phyloP scores from a whole-genome alignment of 106 monocot species.

The Narthecium ossifragum region DNA sequence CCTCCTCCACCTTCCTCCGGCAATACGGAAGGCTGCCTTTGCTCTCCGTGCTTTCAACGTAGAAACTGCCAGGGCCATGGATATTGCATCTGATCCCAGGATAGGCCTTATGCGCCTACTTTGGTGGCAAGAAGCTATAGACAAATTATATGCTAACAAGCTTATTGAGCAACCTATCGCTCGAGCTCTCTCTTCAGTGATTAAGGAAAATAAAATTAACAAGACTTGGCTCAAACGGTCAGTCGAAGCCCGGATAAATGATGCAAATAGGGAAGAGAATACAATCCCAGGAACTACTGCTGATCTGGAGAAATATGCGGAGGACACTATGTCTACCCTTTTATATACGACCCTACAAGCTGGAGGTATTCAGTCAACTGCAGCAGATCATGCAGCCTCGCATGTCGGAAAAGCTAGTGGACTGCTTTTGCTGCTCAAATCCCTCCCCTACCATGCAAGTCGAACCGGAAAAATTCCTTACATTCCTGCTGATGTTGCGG shows the following conservation, averaged over 20 bases:
- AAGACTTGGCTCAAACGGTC: slow-evolving; percentile 86
- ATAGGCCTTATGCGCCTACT: slow-evolving; percentile 90
- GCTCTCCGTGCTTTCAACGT: slow-evolving; percentile 80
- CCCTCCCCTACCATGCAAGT: slow-evolving; percentile 68
- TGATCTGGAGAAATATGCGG: slow-evolving; percentile 74
- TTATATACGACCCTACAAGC: slow-evolving; percentile 85
- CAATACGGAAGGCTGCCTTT: slow-evolving; percentile 81
- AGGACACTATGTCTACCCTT: slow-evolving; percentile 72
- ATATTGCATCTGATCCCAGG: slow-evolving; percentile 71
- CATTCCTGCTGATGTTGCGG: slow-evolving; percentile 66
- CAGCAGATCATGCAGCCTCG: slow-evolving; percentile 91
- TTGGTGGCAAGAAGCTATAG: slow-evolving; percentile 88
- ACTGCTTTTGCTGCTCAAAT: slow-evolving; percentile 69
- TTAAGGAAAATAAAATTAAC: slow-evolving; percentile 60
- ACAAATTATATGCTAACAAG: slow-evolving; percentile 57
- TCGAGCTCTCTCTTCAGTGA: slow-evolving; percentile 59
- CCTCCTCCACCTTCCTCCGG: slow-evolving; percentile 78
- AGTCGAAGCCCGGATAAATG: slow-evolving; percentile 71
- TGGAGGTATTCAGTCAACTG: slow-evolving; percentile 60
- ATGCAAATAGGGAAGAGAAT: slow-evolving; percentile 49
- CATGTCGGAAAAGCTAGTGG: slow-evolving; percentile 93
- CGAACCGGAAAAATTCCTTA: slow-evolving; percentile 47
- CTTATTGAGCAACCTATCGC: slow-evolving; percentile 75
- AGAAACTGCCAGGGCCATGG: slow-evolving; percentile 84
- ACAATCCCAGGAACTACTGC: slow-evolving; percentile 26